Evolutionary conservation across 371 early-diverging fungal species (phyloP).

Genomic region (Mucor saturninus): DNA sequence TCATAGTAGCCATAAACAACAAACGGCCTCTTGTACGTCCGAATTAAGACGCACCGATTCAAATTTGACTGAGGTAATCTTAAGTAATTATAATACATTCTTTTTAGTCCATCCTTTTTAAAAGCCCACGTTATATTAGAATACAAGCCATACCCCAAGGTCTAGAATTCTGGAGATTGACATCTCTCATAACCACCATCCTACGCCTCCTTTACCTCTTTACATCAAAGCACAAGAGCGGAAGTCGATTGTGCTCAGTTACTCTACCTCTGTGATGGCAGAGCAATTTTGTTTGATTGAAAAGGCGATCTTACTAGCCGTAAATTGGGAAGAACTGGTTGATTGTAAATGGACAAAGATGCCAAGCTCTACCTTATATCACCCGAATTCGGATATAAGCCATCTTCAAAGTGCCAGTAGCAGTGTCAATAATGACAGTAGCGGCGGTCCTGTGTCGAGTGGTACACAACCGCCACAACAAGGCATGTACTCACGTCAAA

Average conservation of each 20-base stretch:
- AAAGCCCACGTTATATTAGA: background rate
- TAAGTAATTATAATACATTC: background rate
- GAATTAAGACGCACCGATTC: background rate
- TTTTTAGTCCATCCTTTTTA: background rate
- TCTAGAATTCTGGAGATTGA: constrained; percentile 19
- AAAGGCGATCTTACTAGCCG: constrained; percentile 49
- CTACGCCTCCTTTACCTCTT: background rate
- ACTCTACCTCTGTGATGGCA: constrained; percentile 62
- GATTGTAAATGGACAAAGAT: constrained; percentile 67
- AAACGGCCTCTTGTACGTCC: background rate
- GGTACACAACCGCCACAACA: constrained; percentile 3
- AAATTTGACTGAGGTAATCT: constrained; percentile 1
- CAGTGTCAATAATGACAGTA: background rate
- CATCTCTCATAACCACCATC: constrained; percentile 1
- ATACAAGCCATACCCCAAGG: constrained; percentile 11
- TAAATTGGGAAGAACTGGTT: constrained; percentile 70
- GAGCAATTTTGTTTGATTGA: constrained; percentile 70
- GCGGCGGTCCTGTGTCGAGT: background rate
- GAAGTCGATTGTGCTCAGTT: constrained; percentile 21
- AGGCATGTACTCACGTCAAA: constrained; percentile 26
- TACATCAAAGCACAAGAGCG: background rate
- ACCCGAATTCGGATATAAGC: background rate
- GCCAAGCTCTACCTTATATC: constrained; percentile 20
- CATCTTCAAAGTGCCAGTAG: background rate
- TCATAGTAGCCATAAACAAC: background rate